These are phyloP conservation scores for Paramecium primaurelia DNA, from an alignment of 73 alveolate species.

Conservation along the genomic window DNA sequence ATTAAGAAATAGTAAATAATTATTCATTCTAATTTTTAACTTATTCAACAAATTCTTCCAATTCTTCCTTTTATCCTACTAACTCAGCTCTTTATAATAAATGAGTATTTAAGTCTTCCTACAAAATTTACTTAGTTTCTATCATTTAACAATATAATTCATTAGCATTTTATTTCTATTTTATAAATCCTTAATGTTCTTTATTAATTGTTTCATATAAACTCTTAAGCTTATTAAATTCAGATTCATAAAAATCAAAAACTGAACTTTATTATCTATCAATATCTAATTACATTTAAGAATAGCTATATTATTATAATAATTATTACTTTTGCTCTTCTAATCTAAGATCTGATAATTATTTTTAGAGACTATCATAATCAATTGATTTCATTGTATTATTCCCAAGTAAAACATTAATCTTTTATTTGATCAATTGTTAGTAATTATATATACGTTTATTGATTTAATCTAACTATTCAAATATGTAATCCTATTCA, in stretches of 20 bases:
- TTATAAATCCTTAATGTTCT: neutral
- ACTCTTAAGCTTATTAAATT: constrained; percentile 14
- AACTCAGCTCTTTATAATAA: constrained; percentile 56
- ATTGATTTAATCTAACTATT: neutral
- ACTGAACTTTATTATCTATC: constrained; percentile 32
- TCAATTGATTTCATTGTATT: neutral
- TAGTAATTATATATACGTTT: neutral
- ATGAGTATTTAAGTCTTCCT: constrained; percentile 52
- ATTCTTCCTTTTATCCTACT: constrained; percentile 60
- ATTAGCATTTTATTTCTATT: neutral
- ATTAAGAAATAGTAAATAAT: neutral
- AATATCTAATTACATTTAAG: neutral
- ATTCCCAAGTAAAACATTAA: neutral
- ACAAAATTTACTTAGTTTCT: constrained; percentile 49
- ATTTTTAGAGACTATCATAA: neutral
- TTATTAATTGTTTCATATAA: neutral
- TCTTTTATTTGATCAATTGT: neutral
- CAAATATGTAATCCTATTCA: neutral
- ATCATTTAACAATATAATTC: neutral
- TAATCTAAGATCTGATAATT: neutral
- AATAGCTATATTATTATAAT: neutral
- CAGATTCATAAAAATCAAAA: constrained; percentile 27
- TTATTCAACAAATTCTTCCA: constrained; percentile 48
- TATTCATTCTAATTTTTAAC: neutral
- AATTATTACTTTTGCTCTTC: constrained; percentile 13